These are phyloP conservation scores for Saposhnikovia divaricata DNA, from an alignment of 129 eudicot genomes.

Conservation along the genomic window DNA sequence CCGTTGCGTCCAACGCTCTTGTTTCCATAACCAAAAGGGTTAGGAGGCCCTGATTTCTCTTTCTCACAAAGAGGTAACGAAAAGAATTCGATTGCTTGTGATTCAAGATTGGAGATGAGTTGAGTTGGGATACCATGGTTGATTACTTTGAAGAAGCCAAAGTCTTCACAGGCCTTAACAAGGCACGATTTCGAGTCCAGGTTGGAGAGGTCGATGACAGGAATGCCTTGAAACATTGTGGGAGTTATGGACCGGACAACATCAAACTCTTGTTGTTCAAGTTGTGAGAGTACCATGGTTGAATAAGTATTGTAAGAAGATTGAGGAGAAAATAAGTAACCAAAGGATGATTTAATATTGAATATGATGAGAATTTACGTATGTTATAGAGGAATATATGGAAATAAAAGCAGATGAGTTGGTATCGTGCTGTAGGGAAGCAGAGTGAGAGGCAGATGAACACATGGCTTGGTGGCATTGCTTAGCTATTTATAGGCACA, in stretches of 20 bases:
- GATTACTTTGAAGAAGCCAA: slow-evolving; percentile 69
- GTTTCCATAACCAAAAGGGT: slow-evolving; percentile 81
- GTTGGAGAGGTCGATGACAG: slow-evolving; percentile 68
- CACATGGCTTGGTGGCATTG: slow-evolving; percentile 19
- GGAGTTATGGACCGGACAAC: slow-evolving; percentile 23
- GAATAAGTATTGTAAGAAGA: background rate
- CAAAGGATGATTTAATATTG: background rate
- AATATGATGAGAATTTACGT: background rate
- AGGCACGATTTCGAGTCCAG: slow-evolving; percentile 62
- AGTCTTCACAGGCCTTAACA: slow-evolving; percentile 70
- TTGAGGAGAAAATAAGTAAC: background rate
- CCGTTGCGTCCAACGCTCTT: slow-evolving; percentile 64
- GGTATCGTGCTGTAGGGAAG: slow-evolving; percentile 11
- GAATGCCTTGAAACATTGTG: slow-evolving; percentile 39
- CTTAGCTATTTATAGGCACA: slow-evolving; percentile 20
- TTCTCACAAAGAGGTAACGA: slow-evolving; percentile 44
- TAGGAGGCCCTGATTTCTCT: slow-evolving; percentile 44
- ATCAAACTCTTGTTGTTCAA: slow-evolving; percentile 32
- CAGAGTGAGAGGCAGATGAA: slow-evolving; percentile 12
- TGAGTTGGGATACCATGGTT: slow-evolving; percentile 59
- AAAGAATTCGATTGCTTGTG: slow-evolving; percentile 61
- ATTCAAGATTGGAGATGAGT: slow-evolving; percentile 44
- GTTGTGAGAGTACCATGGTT: slow-evolving; percentile 56
- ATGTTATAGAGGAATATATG: background rate
- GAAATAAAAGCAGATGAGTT: background rate